Evolutionary conservation across 495 filamentous ascomycete genomes (phyloP).

Genomic region (Xylaria acuta): DNA sequence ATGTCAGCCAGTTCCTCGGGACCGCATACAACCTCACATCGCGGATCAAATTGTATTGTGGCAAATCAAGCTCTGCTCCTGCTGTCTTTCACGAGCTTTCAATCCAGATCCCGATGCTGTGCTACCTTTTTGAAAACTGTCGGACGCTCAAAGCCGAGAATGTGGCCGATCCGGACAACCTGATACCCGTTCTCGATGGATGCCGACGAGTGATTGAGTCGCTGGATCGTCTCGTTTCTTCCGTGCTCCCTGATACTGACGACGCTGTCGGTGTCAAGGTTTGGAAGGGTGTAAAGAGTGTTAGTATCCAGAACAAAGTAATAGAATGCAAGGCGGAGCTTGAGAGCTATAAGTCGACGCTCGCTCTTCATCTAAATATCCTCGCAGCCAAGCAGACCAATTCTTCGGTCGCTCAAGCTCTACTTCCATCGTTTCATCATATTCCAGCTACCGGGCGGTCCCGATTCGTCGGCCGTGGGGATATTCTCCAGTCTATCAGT

Average conservation of each 20-base stretch:
- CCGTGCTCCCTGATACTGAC: background rate
- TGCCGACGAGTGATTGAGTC: constrained; percentile 22
- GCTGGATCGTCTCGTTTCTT: constrained; percentile 2
- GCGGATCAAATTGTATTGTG: constrained; percentile 17
- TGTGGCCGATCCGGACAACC: background rate
- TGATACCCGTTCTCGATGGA: constrained; percentile 16
- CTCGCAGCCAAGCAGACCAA: constrained; percentile 5
- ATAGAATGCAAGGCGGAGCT: constrained; percentile 11
- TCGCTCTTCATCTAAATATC: constrained; percentile 9
- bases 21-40: constrained; percentile 14
- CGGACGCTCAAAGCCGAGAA: constrained; percentile 6
- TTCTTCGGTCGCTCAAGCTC: background rate
- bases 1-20: constrained; percentile 11
- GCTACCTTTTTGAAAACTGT: constrained; percentile 12
- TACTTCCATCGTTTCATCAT: constrained; percentile 8
- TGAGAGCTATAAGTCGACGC: constrained; percentile 17
- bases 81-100: constrained; percentile 1
- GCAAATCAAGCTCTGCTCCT: constrained; percentile 10
- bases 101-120: constrained; percentile 14
- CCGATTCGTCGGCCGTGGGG: constrained; percentile 4
- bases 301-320: constrained; percentile 2
- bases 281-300: constrained; percentile 4
- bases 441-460: constrained; percentile 11
- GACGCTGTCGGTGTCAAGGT: constrained; percentile 13
- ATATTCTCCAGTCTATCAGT: constrained; percentile 20